A percentile compares a stretch with the other conserved stretches of the same genome.
phyloP scores from a whole-genome alignment of 805 yeast genomes.

The Saccharomyces mikatae region DNA sequence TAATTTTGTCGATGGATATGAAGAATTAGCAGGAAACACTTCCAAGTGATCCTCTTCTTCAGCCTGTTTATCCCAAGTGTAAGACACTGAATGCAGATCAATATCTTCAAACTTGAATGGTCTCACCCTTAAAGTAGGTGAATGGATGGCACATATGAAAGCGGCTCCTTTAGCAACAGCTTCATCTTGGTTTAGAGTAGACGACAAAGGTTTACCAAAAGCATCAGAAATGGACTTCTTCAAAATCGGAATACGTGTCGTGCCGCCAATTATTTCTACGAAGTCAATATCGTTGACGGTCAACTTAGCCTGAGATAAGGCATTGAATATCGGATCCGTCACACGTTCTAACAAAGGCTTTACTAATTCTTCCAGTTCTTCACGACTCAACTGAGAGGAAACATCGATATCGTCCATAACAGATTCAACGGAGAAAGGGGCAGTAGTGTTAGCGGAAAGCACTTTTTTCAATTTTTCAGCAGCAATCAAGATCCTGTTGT shows the following conservation, averaged over 20 bases:
- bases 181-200: constrained; percentile 97
- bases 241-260: constrained; percentile 92
- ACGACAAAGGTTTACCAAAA: constrained; percentile 79
- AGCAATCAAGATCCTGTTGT: constrained; percentile 83
- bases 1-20: constrained; percentile 91
- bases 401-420: constrained; percentile 97
- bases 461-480: constrained; percentile 93
- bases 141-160: constrained; percentile 96
- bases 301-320: constrained; percentile 73
- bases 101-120: constrained; percentile 97
- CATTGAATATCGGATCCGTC: constrained; percentile 67
- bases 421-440: constrained; percentile 92
- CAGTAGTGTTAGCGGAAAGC: constrained; percentile 87
- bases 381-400: constrained; percentile 79
- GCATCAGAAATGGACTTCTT: constrained; percentile 73
- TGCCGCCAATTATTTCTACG: constrained; percentile 95
- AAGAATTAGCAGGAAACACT: constrained; percentile 91
- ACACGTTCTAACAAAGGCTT: constrained; percentile 73
- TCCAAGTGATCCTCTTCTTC: constrained; percentile 89
- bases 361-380: constrained; percentile 84
- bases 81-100: constrained; percentile 86
- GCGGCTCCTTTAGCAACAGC: constrained; percentile 99
- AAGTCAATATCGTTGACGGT: constrained; percentile 70
- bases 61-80: constrained; percentile 88
- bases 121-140: constrained; percentile 97